Percentiles rank a stretch among this genome's conserved stretches.
Evolutionary conservation across 2,329 filamentous ascomycete species (phyloP).

Genomic region (Sodiomyces alkalinus): DNA sequence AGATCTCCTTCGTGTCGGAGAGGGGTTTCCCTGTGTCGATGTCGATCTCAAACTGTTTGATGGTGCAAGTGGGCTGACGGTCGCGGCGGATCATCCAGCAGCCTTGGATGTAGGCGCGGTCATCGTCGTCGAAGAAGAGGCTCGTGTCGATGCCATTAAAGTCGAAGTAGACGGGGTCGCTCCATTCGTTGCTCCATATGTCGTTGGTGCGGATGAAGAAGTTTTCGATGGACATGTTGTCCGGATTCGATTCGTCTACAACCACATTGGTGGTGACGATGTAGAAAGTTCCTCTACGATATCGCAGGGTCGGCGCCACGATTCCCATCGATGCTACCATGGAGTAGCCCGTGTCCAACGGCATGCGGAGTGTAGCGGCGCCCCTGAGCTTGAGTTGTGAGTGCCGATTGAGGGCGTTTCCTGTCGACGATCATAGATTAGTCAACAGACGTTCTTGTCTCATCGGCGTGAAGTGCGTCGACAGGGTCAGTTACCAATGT

Average conservation of each 20-base stretch:
- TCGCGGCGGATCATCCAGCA: slow-evolving; percentile 5
- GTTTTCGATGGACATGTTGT: slow-evolving; percentile 7
- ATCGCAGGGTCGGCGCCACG: slow-evolving; percentile 2
- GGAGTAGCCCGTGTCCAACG: slow-evolving; percentile 1
- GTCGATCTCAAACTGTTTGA: slow-evolving; percentile 10
- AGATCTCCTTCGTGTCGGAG: slow-evolving; percentile 8
- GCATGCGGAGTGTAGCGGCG: not conserved
- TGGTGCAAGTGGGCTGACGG: slow-evolving; percentile 3
- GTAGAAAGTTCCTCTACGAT: slow-evolving; percentile 11
- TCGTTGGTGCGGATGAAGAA: slow-evolving; percentile 11
- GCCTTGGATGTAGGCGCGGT: slow-evolving; percentile 17
- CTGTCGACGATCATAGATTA: not conserved
- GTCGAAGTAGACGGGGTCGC: slow-evolving; percentile 18
- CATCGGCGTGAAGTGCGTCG: not conserved
- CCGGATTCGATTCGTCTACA: not conserved
- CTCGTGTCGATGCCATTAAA: slow-evolving; percentile 29
- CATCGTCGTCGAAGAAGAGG: slow-evolving; percentile 27
- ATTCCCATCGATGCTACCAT: not conserved
- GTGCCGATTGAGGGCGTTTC: slow-evolving; percentile 3
- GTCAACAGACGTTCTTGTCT: no score
- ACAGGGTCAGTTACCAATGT: slow-evolving; percentile 8
- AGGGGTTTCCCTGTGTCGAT: slow-evolving; percentile 9
- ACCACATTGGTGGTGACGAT: slow-evolving; percentile 12
- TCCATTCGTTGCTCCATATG: slow-evolving; percentile 12
- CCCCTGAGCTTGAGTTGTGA: slow-evolving; percentile 1